Evolutionary conservation across 768 basidiomycete species (phyloP).

Genomic region (Tylopilus cervinicoccineus): DNA sequence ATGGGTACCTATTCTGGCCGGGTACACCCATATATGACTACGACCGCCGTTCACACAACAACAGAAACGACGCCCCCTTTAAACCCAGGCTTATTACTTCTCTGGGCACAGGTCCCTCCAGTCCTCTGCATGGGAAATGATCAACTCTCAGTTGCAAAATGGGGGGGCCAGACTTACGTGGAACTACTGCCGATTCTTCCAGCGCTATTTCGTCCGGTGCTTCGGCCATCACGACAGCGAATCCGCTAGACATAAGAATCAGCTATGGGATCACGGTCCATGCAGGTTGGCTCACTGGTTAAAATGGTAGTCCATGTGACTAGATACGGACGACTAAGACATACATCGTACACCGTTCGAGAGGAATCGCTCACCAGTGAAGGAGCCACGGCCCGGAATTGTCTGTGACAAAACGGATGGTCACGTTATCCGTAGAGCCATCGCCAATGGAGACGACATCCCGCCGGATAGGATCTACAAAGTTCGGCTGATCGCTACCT

Average conservation of each 20-base stretch:
- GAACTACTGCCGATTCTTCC: conserved; percentile 2
- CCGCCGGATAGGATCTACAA: conserved; percentile 32
- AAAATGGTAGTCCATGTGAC: conserved; percentile 1
- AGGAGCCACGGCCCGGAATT: conserved; percentile 7
- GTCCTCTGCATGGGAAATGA: neutral
- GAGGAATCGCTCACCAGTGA: conserved; percentile 1
- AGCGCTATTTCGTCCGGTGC: conserved; percentile 1
- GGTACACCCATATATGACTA: too few relatives aligned
- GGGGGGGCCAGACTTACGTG: neutral
- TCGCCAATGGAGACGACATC: conserved; percentile 29
- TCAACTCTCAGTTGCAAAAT: neutral
- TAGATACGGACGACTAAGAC: neutral
- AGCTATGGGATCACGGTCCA: neutral
- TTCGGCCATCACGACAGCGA: conserved; percentile 26
- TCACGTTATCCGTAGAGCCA: conserved; percentile 39
- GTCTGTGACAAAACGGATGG: conserved; percentile 57
- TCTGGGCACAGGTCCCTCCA: neutral
- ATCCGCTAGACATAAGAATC: neutral
- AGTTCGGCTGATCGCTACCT: conserved; percentile 29
- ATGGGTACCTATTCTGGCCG: too few relatives aligned
- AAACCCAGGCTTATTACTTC: too few relatives aligned
- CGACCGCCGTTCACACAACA: too few relatives aligned
- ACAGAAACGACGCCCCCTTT: too few relatives aligned
- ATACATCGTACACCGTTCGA: neutral
- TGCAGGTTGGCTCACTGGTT: neutral